phyloP scores from a whole-genome alignment of 2,329 filamentous ascomycete genomes.

The Chrysoporthe cubensis region DNA sequence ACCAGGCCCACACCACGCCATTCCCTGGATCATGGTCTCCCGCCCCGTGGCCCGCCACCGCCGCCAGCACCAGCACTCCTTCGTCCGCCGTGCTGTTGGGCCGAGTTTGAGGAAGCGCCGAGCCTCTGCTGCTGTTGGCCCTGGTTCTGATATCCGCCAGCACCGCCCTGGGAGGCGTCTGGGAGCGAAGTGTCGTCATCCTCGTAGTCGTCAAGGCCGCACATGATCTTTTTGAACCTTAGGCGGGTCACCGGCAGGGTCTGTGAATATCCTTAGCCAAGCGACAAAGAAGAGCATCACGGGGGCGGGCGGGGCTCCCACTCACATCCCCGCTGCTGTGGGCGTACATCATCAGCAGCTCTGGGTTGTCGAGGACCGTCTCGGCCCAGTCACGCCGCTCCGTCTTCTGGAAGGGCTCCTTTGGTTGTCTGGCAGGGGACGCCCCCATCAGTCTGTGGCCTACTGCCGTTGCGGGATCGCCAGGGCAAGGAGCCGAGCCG shows the following conservation, averaged over 20 bases:
- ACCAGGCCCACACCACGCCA: not conserved
- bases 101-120: not conserved
- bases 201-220: conserved; percentile 49
- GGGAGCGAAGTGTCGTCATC: conserved; percentile 25
- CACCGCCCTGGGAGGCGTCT: conserved; percentile 7
- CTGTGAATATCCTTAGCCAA: conserved; percentile 39
- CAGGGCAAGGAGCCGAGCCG: not conserved
- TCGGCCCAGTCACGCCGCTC: conserved; percentile 55
- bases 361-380: conserved; percentile 59
- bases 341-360: conserved; percentile 63
- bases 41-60: not conserved
- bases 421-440: conserved; percentile 15
- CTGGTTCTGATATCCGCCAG: conserved; percentile 23
- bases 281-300: not conserved
- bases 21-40: not conserved
- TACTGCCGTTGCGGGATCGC: not conserved
- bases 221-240: conserved; percentile 60
- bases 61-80: not conserved
- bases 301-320: conserved; percentile 24
- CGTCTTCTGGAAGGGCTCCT: conserved; percentile 46
- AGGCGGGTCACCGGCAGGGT: conserved; percentile 59
- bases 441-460: conserved; percentile 23
- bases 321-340: conserved; percentile 58
- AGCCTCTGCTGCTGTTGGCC: conserved; percentile 18
- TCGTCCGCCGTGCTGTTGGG: not conserved